A percentile compares a stretch with the other conserved stretches of the same genome.
Evolutionary conservation across 306 rosid genomes (phyloP).

Genomic region (Heteromeles arbutifolia): DNA sequence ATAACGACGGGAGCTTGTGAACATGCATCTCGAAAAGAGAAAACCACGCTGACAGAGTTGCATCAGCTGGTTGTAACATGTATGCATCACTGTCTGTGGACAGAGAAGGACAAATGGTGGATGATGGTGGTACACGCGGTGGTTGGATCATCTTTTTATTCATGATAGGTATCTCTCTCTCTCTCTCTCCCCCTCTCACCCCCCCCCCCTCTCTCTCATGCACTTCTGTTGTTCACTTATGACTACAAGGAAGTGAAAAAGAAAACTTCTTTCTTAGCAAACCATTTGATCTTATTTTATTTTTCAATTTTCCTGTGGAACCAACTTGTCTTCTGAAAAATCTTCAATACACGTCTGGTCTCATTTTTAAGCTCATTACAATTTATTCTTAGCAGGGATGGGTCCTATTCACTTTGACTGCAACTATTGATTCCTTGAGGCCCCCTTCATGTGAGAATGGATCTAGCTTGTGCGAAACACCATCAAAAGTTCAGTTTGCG

Average conservation of each 20-base stretch:
- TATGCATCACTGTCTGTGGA: not conserved
- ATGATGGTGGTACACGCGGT: slow-evolving; percentile 15
- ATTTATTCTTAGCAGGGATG: slow-evolving; percentile 27
- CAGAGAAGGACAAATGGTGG: slow-evolving; percentile 6
- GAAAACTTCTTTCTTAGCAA: not conserved
- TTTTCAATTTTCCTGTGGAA: slow-evolving; percentile 28
- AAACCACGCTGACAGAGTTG: not conserved
- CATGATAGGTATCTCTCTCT: slow-evolving; percentile 11
- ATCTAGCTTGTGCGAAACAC: slow-evolving; percentile 21
- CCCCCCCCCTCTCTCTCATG: slow-evolving; percentile 1
- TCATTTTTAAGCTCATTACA: not conserved
- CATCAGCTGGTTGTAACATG: slow-evolving; percentile 9
- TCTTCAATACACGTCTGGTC: not conserved
- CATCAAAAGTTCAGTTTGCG: slow-evolving; percentile 15
- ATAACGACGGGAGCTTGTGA: not conserved
- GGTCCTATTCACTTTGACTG: slow-evolving; percentile 21
- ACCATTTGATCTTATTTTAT: not conserved
- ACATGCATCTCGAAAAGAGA: not conserved
- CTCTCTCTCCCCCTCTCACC: slow-evolving; percentile 3
- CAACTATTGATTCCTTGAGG: slow-evolving; percentile 23
- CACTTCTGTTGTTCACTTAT: not conserved
- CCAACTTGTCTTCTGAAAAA: no score
- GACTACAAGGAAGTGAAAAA: not conserved
- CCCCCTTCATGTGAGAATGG: slow-evolving; percentile 21
- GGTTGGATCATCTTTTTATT: slow-evolving; percentile 42